Evolutionary conservation across 1,284 basidiomycete genomes (phyloP).

Genomic region (Cryptococcus sp.): DNA sequence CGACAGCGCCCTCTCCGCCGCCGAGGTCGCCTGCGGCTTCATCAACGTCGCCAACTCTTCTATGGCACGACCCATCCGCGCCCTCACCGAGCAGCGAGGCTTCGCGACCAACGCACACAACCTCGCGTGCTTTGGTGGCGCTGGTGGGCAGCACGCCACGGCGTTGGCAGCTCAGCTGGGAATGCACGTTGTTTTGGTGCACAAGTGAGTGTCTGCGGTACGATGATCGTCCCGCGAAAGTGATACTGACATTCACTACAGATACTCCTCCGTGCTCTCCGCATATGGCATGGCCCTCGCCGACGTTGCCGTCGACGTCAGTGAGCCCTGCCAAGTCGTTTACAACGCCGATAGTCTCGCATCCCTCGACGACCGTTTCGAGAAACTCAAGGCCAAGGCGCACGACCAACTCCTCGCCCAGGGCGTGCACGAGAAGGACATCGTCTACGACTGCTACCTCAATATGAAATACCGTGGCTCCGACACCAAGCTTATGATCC

Average conservation of each 20-base stretch:
- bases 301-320: constrained; percentile 37
- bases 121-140: constrained; percentile 43
- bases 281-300: constrained; percentile 82
- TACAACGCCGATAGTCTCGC: constrained; percentile 54
- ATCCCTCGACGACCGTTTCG: constrained; percentile 26
- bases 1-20: constrained; percentile 22
- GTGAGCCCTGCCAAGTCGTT: constrained; percentile 53
- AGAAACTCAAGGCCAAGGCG: constrained; percentile 52
- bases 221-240: too few species aligned
- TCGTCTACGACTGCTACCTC: constrained; percentile 61
- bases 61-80: constrained; percentile 54
- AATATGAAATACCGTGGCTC: constrained; percentile 42
- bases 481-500: constrained; percentile 43
- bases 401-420: constrained; percentile 65
- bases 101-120: constrained; percentile 35
- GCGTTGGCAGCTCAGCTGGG: constrained; percentile 36
- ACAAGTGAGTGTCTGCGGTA: constrained; percentile 57
- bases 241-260: constrained; percentile 52
- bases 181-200: constrained; percentile 41
- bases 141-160: constrained; percentile 45
- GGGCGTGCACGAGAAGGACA: constrained; percentile 72
- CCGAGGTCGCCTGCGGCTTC: constrained; percentile 42
- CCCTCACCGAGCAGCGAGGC: constrained; percentile 50
- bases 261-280: constrained; percentile 79
- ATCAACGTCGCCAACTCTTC: constrained; percentile 42